Percentiles rank a stretch among this genome's conserved stretches.
Conservation (phyloP, 2,329 filamentous ascomycete species). For the Fusarium secorum region DNA sequence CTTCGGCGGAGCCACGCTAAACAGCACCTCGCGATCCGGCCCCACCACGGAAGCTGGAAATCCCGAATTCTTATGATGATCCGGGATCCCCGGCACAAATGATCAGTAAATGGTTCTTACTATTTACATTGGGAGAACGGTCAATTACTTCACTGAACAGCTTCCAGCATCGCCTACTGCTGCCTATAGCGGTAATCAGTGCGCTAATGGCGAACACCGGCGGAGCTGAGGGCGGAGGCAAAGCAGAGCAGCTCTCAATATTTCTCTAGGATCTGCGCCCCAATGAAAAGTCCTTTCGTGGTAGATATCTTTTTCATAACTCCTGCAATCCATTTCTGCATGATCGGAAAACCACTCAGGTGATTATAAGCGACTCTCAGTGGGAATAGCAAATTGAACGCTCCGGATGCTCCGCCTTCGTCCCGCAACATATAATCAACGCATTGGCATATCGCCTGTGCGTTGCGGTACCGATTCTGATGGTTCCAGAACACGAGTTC, state of each 20-base stretch:
- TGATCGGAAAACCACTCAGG: neutral
- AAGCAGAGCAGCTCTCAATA: neutral
- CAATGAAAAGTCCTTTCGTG: neutral
- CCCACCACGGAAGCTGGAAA: neutral
- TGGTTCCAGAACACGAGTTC: neutral
- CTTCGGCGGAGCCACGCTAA: neutral
- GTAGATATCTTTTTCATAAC: neutral
- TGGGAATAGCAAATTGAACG: neutral
- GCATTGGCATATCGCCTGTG: neutral
- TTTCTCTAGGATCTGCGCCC: neutral
- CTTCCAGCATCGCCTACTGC: neutral
- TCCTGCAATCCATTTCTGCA: neutral
- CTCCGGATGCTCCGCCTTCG: neutral
- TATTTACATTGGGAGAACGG: rapidly evolving
- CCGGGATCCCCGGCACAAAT: neutral
- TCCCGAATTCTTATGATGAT: neutral
- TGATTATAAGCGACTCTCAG: neutral
- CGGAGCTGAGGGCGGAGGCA: neutral
- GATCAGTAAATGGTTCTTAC: neutral
- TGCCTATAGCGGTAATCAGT: neutral
- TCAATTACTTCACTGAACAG: no score
- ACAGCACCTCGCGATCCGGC: neutral
- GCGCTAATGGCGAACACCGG: no score
- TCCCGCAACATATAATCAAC: neutral
- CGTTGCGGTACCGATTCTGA: neutral